Percentiles rank a stretch among this genome's conserved stretches.
phyloP scores from a whole-genome alignment of 2,329 filamentous ascomycete genomes.

The Pestalotiopsis sp. region DNA sequence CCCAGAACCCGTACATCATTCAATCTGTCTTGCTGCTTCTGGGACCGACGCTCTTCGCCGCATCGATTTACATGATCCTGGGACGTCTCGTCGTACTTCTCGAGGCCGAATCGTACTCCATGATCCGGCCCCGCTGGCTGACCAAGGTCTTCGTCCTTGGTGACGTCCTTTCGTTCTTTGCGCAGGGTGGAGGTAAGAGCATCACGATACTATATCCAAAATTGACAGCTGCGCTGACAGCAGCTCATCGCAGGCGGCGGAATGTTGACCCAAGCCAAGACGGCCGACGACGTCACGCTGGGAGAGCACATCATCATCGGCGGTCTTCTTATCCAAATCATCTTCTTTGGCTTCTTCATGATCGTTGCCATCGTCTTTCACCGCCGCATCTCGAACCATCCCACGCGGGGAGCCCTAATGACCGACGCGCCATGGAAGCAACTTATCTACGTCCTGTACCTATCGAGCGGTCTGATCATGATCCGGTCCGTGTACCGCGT shows the following conservation, averaged over 20 bases:
- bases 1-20: slow-evolving; percentile 37
- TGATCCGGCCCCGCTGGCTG: slow-evolving; percentile 45
- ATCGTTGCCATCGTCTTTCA: slow-evolving; percentile 49
- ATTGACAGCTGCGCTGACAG: not conserved
- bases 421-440: slow-evolving; percentile 21
- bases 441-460: not conserved
- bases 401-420: slow-evolving; percentile 27
- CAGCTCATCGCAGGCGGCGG: slow-evolving; percentile 37
- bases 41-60: slow-evolving; percentile 39
- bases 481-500: slow-evolving; percentile 50
- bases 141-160: slow-evolving; percentile 51
- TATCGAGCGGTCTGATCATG: slow-evolving; percentile 43
- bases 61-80: slow-evolving; percentile 42
- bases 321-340: slow-evolving; percentile 51
- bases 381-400: slow-evolving; percentile 36
- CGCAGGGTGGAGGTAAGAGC: slow-evolving; percentile 28
- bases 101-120: slow-evolving; percentile 41
- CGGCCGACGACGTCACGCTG: slow-evolving; percentile 28
- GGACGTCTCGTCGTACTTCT: slow-evolving; percentile 40
- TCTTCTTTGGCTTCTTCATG: slow-evolving; percentile 54
- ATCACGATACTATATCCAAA: too few species aligned
- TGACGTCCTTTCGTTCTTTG: not conserved
- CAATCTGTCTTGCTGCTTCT: slow-evolving; percentile 44
- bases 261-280: slow-evolving; percentile 36
- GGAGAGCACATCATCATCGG: slow-evolving; percentile 47